These are phyloP conservation scores for Diplodia seriata DNA, from an alignment of 2,329 filamentous ascomycete species.

Conservation along the genomic window DNA sequence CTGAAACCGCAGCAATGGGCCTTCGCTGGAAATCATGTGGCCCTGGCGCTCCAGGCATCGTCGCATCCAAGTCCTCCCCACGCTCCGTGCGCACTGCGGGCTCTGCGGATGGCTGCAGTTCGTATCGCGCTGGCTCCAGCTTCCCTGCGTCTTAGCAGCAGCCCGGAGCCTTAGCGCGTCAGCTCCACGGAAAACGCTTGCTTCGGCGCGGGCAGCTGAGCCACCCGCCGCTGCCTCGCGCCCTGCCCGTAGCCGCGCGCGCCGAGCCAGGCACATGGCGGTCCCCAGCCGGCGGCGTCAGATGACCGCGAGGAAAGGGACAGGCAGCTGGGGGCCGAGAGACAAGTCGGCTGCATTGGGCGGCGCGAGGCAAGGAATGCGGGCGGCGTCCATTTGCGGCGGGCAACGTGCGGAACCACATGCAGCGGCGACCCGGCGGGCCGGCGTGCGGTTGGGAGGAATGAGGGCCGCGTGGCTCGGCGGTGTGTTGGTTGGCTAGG, in stretches of 20 bases:
- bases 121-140: slow-evolving; percentile 25
- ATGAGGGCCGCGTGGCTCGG: slow-evolving; percentile 27
- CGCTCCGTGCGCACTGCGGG: slow-evolving; percentile 27
- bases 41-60: slow-evolving; percentile 18
- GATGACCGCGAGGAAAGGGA: slow-evolving; percentile 30
- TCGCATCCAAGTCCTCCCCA: slow-evolving; percentile 13
- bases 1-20: slow-evolving; percentile 33
- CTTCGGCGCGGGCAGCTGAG: slow-evolving; percentile 16
- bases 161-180: slow-evolving; percentile 26
- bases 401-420: slow-evolving; percentile 32
- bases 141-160: slow-evolving; percentile 33
- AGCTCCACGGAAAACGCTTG: slow-evolving; percentile 33
- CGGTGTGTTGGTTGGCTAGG: not conserved
- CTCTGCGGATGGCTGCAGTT: slow-evolving; percentile 32
- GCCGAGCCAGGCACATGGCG: slow-evolving; percentile 29
- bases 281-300: slow-evolving; percentile 24
- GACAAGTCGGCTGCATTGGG: slow-evolving; percentile 19
- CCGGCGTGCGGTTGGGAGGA: slow-evolving; percentile 18
- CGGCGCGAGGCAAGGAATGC: slow-evolving; percentile 25
- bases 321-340: slow-evolving; percentile 16
- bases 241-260: slow-evolving; percentile 16
- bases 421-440: slow-evolving; percentile 30
- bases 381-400: slow-evolving; percentile 21
- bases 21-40: slow-evolving; percentile 31
- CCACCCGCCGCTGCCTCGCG: slow-evolving; percentile 17